These are phyloP conservation scores for Evernia prunastri DNA, from an alignment of 495 filamentous ascomycete species.

Conservation along the genomic window DNA sequence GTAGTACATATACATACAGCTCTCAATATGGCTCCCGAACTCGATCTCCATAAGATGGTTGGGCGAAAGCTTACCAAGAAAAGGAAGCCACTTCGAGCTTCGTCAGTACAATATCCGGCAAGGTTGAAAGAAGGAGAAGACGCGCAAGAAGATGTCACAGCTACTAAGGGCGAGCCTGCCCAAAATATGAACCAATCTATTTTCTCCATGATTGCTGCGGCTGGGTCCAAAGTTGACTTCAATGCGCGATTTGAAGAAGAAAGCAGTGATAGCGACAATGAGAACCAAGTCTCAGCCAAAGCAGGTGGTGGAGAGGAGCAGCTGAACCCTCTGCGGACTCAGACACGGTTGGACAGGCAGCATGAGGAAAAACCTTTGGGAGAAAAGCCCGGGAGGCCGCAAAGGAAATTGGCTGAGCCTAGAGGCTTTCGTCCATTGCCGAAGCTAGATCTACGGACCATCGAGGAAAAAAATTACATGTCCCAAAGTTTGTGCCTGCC, in stretches of 20 bases:
- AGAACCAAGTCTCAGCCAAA: conserved; percentile 32
- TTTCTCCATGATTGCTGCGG: conserved; percentile 90
- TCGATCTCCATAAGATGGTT: conserved; percentile 32
- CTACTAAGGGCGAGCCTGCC: conserved; percentile 40
- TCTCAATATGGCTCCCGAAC: conserved; percentile 34
- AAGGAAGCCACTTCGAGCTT: conserved; percentile 48
- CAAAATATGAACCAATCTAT: conserved; percentile 89
- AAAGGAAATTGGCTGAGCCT: conserved; percentile 11
- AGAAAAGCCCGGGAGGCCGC: conserved; percentile 10
- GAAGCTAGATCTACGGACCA: conserved; percentile 25
- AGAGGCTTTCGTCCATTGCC: conserved; percentile 29
- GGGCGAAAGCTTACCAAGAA: conserved; percentile 54
- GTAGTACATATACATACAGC: neutral
- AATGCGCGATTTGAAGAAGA: conserved; percentile 72
- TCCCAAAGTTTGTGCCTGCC: conserved; percentile 26
- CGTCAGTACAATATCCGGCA: conserved; percentile 70
- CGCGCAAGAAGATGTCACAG: conserved; percentile 65
- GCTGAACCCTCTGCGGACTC: conserved; percentile 2
- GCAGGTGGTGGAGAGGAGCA: conserved; percentile 16
- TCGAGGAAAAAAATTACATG: conserved; percentile 31
- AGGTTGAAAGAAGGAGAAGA: conserved; percentile 68
- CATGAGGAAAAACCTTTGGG: conserved; percentile 1
- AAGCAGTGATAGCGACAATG: conserved; percentile 75
- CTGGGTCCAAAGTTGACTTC: conserved; percentile 73
- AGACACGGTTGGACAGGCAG: neutral